Base-by-base conservation (phyloP, 192 early-diverging fungal genomes). In the Rhizoclosmatium sp. region DNA sequence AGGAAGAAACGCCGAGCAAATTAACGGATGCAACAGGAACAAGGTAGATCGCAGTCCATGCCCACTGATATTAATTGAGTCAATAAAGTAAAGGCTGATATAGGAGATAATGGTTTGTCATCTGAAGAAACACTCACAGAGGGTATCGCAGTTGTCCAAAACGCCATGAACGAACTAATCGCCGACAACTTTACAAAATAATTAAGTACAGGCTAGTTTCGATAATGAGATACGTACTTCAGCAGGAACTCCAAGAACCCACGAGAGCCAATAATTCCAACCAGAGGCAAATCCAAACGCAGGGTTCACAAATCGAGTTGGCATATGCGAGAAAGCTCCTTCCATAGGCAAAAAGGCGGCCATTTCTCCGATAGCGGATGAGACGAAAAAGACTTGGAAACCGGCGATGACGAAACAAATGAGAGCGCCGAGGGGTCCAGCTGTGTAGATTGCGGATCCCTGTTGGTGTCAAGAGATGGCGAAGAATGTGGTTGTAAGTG, bases 361-460 rank as follows among this genome's bases (percentile, higher is more conserved):
- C 91, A 94, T 90, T 79, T 95, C 93, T 79, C 92, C 93, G 67
- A 96, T 85, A 78, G 89, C 92, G 4, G 89, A 93, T 83, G 93
- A 48, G 71, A 73, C 84, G 69, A 62, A 45, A 14, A 23, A 77
- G 44, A 77, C 75, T 59, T 54, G 45, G n/a, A 68, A 2, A 47
- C 75, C 75, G 10, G 44, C 56, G 31, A 77, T 21, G 39, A 31
- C 31, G 49, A 45, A 59, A 31, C 70, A 72, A 4, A 72, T 21
- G 45, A 69, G 66, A 5, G 70, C 49, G 56, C 49, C 54, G 21
- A 72, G 9, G 14, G 70, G 70, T 5, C 94, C 94, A 0, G 91
- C 93, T 4, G 81, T 82, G 1, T 90, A 85, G 60, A 96, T 88
- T 31, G 93, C 90, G 14, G 65, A 65, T 31, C 95, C 31, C 31